Percentiles rank a stretch among this genome's conserved stretches.
Evolutionary conservation across 2,329 filamentous ascomycete genomes (phyloP).

Genomic region (Pochonia chlamydosporia): DNA sequence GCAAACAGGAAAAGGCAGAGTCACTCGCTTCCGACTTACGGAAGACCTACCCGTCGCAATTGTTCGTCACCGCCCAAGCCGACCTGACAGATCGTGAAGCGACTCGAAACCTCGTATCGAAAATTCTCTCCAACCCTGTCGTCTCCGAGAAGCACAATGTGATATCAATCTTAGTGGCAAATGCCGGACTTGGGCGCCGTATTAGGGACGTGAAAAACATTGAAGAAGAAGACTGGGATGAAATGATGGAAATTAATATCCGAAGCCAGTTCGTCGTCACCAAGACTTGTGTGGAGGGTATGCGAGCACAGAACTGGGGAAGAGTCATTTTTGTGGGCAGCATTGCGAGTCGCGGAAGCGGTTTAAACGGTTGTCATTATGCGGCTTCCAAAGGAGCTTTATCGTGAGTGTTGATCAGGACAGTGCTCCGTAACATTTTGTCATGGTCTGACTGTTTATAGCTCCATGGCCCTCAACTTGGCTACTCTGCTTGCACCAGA

Average conservation of each 20-base stretch:
- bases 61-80: conserved; percentile 5
- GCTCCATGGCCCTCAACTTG: conserved; percentile 9
- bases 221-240: conserved; percentile 7
- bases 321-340: conserved; percentile 9
- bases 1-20: conserved; percentile 5
- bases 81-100: conserved; percentile 7
- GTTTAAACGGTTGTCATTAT: conserved; percentile 10
- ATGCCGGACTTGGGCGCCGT: conserved; percentile 8
- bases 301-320: conserved; percentile 8
- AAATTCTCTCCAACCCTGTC: neutral
- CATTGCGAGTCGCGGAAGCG: conserved; percentile 8
- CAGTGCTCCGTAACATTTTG: neutral
- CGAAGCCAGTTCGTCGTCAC: conserved; percentile 10
- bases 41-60: conserved; percentile 3
- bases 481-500: conserved; percentile 7
- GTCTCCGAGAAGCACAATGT: conserved; percentile 3
- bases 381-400: conserved; percentile 10
- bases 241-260: conserved; percentile 9
- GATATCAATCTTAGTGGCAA: conserved; percentile 7
- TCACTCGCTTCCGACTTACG: neutral
- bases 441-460: neutral
- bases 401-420: neutral
- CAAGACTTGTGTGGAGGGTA: conserved; percentile 7
- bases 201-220: conserved; percentile 7
- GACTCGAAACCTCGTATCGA: conserved; percentile 4